phyloP scores from a whole-genome alignment of 345 rosid genomes.

The Garcia nutans region DNA sequence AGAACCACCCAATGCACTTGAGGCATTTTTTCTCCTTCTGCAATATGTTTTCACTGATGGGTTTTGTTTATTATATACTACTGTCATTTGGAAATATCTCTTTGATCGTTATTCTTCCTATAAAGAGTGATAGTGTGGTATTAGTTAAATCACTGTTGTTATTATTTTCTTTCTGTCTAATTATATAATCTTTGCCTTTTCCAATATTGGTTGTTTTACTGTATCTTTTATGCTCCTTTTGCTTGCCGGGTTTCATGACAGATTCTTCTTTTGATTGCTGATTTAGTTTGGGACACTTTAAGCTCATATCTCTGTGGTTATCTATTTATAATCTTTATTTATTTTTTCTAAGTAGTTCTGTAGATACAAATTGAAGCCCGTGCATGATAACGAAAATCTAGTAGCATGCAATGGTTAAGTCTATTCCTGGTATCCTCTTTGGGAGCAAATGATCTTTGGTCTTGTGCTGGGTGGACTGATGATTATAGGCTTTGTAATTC shows the following conservation, averaged over 20 bases:
- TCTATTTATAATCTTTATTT: not conserved
- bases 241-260: conserved; percentile 6
- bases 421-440: not conserved
- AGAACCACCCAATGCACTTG: conserved; percentile 11
- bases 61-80: not conserved
- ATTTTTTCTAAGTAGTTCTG: not conserved
- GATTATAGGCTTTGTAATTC: not conserved
- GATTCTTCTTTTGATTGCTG: not conserved
- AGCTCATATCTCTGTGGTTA: not conserved
- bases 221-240: not conserved
- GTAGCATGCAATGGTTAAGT: not conserved
- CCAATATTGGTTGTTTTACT: not conserved
- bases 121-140: not conserved
- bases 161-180: not conserved
- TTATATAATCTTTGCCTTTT: not conserved
- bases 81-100: not conserved
- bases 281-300: not conserved
- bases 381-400: not conserved
- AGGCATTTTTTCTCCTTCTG: not conserved
- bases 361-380: not conserved
- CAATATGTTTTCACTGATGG: not conserved
- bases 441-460: not conserved
- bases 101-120: not conserved
- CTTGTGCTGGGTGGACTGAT: not conserved
- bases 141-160: not conserved